A percentile compares a stretch with the other conserved stretches of the same genome.
Evolutionary conservation across 208 protist species (phyloP).

Genomic region (Leishmania tarentolae): DNA sequence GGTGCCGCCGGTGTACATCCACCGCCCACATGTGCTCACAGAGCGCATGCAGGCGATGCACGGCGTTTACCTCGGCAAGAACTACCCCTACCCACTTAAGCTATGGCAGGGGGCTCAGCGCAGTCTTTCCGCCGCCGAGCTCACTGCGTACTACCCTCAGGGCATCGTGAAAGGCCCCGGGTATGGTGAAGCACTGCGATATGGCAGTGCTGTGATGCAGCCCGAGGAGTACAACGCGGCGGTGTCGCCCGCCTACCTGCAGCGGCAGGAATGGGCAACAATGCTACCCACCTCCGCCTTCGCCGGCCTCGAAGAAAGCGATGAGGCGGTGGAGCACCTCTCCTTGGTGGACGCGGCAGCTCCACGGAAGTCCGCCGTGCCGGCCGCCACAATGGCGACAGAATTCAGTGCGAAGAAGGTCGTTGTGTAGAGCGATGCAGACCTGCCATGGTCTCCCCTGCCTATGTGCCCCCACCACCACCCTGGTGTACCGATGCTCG

Average conservation of each 20-base stretch:
- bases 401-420: not conserved
- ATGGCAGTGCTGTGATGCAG: conserved; percentile 61
- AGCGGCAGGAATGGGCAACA: conserved; percentile 34
- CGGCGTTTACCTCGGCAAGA: conserved; percentile 70
- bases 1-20: conserved; percentile 88
- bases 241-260: conserved; percentile 30
- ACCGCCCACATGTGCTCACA: conserved; percentile 87
- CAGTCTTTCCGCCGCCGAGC: conserved; percentile 40
- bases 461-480: not conserved
- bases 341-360: not conserved
- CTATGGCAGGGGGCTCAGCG: conserved; percentile 86
- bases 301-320: conserved; percentile 23
- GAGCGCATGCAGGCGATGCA: conserved; percentile 89
- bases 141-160: conserved; percentile 66
- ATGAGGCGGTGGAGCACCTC: not conserved
- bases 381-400: not conserved
- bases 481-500: not conserved
- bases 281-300: conserved; percentile 44
- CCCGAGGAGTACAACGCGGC: conserved; percentile 59
- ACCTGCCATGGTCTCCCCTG: not conserved
- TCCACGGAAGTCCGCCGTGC: not conserved
- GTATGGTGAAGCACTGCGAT: conserved; percentile 75
- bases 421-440: not conserved
- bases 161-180: conserved; percentile 47
- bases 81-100: conserved; percentile 91